Evolutionary conservation across 768 basidiomycete genomes (phyloP), one percentile per base, ranked within the genome.

Genomic region (Lactifluus hygrophoroides): DNA sequence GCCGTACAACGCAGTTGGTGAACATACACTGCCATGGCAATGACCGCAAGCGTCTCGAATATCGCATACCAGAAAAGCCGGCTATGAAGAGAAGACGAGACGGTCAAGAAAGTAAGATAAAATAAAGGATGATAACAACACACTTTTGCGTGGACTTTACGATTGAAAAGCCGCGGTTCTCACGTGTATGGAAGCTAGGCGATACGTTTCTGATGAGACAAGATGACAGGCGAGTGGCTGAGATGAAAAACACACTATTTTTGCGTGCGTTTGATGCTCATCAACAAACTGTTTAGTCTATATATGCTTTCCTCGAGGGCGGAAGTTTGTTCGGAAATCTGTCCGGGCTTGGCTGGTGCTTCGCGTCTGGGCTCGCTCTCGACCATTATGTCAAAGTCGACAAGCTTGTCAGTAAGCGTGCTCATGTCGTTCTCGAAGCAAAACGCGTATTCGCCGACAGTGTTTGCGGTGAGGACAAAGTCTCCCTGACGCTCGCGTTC

Each of bases 361-460:
- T 93, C 86, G 51, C 92, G 77, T 51, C 96, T 78, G 2, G 96
- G 96, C 69, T 98, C 95, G 60, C 88, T 93, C 79, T 99, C 96
- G 47, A 93, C 92, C 93, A 97, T 94, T 73, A 99, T 98, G 71
- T 91, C 88, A 69, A 93, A 89, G 73, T 93, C 90, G 66, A 99
- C 81, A 47, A 98, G 81, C 72, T 98, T 98, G 74, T 93, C 91
- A 13, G 90, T 88, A 64, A 96, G 78, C 4, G 91, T 90, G 25
- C 88, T 90, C 80, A 95, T 95, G 76, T 97, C 94, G 71, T 99
- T 99, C 69, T 93, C 90, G 70, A 98, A 96, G 75, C 95, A 98
- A 77, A 99, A 98, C 5, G 94, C 71, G 69, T 92, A 93, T 79
- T 93, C 90, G 65, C 90, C 90, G 70, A 86, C 79, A 19, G 81